Evolutionary conservation across 2,329 filamentous ascomycete genomes (phyloP), one percentile per base, ranked within the genome.

Genomic region (Cladorrhinum sp.): DNA sequence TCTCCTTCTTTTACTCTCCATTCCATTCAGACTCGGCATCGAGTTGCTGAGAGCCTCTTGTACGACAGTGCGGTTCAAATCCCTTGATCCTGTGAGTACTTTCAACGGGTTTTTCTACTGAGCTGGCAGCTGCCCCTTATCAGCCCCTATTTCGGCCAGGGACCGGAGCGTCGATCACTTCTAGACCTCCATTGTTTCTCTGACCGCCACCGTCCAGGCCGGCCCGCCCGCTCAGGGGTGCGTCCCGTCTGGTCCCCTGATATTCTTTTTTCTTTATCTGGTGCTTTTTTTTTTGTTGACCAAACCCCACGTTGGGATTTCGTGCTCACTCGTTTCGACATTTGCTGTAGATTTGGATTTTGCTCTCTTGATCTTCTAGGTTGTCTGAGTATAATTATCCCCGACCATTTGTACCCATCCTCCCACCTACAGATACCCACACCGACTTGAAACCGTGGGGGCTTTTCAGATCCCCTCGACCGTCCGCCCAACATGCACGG

Each of bases 401-500:
- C 10, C 26, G 26, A 30, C 26, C n/a, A n/a, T n/a, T n/a, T 36
- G 8, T 16, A 3, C 8, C 12, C 33, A 36, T 16, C 3, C 12
- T 10, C 8, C 12, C 42, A 46, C 42, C 42, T 16, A 21, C 42
- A 9, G n/a, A 46, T 21, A 21, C 42, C 18, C 42, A 20, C 42
- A 20, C 42, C 42, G 42, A 46, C 16, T 46, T 46, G n/a, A 21
- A 20, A 7, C n/a, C 6, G n/a, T 21, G 16, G 42, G 42, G 42
- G 42, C n/a, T 8, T 16, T 3, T 16, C 42, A 16, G 42, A 21
- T n/a, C 16, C 39, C 53, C 54, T 49, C 36, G 23, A 48, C 51
- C 4, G 23, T 52, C 55, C 39, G 57, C 58, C 66, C 65, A 62
- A 30, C 65, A 70, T 70, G 69, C 63, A 70, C 64, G 69, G 69